Conservation (phyloP, 225 moss, liverwort and hornwort species). For the Thuidium tamariscinum region DNA sequence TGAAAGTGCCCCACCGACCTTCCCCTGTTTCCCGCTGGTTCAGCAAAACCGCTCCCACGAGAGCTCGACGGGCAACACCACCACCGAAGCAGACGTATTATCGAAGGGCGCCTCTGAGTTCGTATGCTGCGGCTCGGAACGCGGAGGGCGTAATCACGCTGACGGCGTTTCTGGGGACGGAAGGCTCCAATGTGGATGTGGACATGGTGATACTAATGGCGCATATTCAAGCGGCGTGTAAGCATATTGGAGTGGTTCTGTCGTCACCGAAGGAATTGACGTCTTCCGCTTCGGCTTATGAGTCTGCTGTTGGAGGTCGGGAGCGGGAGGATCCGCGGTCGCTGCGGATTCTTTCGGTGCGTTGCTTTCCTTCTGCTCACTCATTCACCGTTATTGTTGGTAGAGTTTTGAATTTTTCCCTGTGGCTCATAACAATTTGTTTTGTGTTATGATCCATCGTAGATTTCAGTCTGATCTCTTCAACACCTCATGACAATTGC, state of each 20-base stretch:
- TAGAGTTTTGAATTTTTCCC: background rate
- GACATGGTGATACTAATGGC: constrained; percentile 63
- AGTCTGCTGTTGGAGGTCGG: constrained; percentile 7
- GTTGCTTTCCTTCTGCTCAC: background rate
- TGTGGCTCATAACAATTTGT: background rate
- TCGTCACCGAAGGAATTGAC: constrained; percentile 67
- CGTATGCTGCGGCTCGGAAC: constrained; percentile 37
- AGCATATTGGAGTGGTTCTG: constrained; percentile 58
- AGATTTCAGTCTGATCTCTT: background rate
- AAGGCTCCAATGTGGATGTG: constrained; percentile 53
- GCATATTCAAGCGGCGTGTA: constrained; percentile 73
- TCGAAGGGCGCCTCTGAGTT: constrained; percentile 29
- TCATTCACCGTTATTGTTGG: background rate
- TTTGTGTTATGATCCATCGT: background rate
- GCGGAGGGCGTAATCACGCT: constrained; percentile 41
- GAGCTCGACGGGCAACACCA: constrained; percentile 12
- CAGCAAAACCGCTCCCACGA: constrained; percentile 18
- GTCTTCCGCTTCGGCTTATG: constrained; percentile 24
- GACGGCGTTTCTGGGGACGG: constrained; percentile 44
- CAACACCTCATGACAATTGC: background rate
- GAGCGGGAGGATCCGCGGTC: constrained; percentile 26
- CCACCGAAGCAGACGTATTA: constrained; percentile 5
- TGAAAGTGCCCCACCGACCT: constrained; percentile 27
- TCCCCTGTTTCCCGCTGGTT: constrained; percentile 48
- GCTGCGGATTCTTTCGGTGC: constrained; percentile 40